These are phyloP conservation scores for Calycina herbarum DNA, from an alignment of 2,329 filamentous ascomycete species.

Conservation along the genomic window DNA sequence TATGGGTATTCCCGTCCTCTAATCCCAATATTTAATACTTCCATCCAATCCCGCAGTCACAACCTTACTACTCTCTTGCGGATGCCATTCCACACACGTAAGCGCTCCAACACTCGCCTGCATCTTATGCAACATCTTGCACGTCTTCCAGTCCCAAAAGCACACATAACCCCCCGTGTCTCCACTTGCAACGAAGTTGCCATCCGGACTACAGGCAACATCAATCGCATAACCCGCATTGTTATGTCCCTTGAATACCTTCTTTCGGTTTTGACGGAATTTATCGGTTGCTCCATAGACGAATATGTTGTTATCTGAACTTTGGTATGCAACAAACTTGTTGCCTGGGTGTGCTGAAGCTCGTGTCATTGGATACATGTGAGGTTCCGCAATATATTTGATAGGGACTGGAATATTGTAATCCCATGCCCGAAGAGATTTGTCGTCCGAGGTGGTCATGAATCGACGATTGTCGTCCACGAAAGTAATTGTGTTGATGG, in stretches of 20 bases:
- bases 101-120: slow-evolving; percentile 79
- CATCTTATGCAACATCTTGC: slow-evolving; percentile 98
- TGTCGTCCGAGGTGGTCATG: slow-evolving; percentile 97
- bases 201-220: slow-evolving; percentile 83
- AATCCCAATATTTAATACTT: slow-evolving; percentile 92
- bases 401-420: slow-evolving; percentile 98
- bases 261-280: slow-evolving; percentile 96
- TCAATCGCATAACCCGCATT: slow-evolving; percentile 93
- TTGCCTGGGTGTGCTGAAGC: slow-evolving; percentile 81
- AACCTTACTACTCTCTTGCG: slow-evolving; percentile 95
- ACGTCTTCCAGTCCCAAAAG: slow-evolving; percentile 99
- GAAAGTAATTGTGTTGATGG: slow-evolving; percentile 96
- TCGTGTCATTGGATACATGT: slow-evolving; percentile 96
- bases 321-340: slow-evolving; percentile 94
- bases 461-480: slow-evolving; percentile 93
- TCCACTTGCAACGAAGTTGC: slow-evolving; percentile 84
- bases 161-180: slow-evolving; percentile 87
- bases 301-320: slow-evolving; percentile 92
- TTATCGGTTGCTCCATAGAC: slow-evolving; percentile 94
- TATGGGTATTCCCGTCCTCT: slow-evolving; percentile 27
- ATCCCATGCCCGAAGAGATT: slow-evolving; percentile 94
- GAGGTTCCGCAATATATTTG: slow-evolving; percentile 95
- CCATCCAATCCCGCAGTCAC: slow-evolving; percentile 89
- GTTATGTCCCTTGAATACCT: slow-evolving; percentile 93
- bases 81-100: slow-evolving; percentile 91